Conservation (phyloP, 2,329 filamentous ascomycete genomes). For the Pyrenochaeta sp. region DNA sequence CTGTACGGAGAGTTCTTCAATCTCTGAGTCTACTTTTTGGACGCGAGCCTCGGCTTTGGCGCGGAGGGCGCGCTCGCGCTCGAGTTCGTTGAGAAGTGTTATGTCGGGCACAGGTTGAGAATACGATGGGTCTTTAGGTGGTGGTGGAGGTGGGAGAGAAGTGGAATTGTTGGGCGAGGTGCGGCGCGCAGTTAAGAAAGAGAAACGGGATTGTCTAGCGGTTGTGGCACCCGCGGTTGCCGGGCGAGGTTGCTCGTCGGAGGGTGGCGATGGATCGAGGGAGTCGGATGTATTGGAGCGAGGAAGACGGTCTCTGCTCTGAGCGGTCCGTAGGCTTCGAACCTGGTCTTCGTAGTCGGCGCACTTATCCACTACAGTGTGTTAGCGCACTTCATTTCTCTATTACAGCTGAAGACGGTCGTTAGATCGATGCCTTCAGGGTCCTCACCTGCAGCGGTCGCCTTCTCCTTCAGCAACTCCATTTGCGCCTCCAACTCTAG, state of each 20-base stretch:
- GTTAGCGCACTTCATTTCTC: slow-evolving; percentile 8
- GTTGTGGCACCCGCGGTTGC: slow-evolving; percentile 31
- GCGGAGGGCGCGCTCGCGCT: slow-evolving; percentile 72
- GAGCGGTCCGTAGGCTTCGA: slow-evolving; percentile 56
- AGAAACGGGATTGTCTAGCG: slow-evolving; percentile 51
- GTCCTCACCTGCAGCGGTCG: slow-evolving; percentile 65
- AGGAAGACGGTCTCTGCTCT: slow-evolving; percentile 18
- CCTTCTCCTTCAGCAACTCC: slow-evolving; percentile 73
- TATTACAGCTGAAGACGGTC: neutral
- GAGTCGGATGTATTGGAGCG: slow-evolving; percentile 34
- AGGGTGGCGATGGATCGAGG: slow-evolving; percentile 26
- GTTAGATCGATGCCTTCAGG: neutral
- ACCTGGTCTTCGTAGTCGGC: slow-evolving; percentile 86
- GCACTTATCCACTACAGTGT: slow-evolving; percentile 60
- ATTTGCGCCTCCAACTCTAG: slow-evolving; percentile 75
- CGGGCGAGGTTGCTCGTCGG: slow-evolving; percentile 40
- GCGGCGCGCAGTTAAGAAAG: slow-evolving; percentile 53
- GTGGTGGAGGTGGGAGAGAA: slow-evolving; percentile 44
- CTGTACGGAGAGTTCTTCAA: slow-evolving; percentile 78
- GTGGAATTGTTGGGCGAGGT: slow-evolving; percentile 41
- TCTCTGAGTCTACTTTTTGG: slow-evolving; percentile 72
- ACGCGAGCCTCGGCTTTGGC: slow-evolving; percentile 74
- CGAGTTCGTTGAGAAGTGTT: slow-evolving; percentile 69
- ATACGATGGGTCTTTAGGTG: slow-evolving; percentile 10
- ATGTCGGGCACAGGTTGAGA: slow-evolving; percentile 37